Conservation (phyloP, 2,329 filamentous ascomycete species). For the Bipolaris oryzae region DNA sequence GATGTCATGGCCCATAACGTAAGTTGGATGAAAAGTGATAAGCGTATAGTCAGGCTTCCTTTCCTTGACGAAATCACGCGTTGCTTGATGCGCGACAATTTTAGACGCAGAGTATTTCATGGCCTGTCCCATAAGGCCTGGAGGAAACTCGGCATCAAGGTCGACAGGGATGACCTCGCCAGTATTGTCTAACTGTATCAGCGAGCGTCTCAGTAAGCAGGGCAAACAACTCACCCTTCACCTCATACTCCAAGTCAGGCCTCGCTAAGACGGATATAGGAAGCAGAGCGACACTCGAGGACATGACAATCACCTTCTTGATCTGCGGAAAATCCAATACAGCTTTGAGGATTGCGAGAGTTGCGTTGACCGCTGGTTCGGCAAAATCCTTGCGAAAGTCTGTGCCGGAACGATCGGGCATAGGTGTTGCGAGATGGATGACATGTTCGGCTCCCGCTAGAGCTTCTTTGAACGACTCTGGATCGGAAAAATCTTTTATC, state of each 20-base stretch:
- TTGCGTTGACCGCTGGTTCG: conserved; percentile 36
- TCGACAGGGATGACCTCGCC: conserved; percentile 8
- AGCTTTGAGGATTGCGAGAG: conserved; percentile 26
- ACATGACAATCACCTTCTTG: conserved; percentile 36
- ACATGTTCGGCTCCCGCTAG: conserved; percentile 33
- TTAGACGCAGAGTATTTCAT: conserved; percentile 31
- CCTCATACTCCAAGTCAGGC: neutral
- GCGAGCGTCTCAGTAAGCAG: neutral
- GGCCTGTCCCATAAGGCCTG: conserved; percentile 7
- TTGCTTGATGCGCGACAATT: conserved; percentile 36
- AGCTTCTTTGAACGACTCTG: conserved; percentile 17
- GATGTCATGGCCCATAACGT: conserved; percentile 32
- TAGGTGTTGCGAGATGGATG: conserved; percentile 41
- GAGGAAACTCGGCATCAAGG: conserved; percentile 8
- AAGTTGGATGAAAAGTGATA: conserved; percentile 33
- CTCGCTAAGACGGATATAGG: conserved; percentile 4
- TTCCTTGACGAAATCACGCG: conserved; percentile 22
- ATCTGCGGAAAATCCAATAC: conserved; percentile 28
- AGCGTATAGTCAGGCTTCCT: conserved; percentile 29
- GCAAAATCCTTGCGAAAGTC: conserved; percentile 9
- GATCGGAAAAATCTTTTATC: conserved; percentile 21
- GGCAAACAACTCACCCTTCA: neutral
- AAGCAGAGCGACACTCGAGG: conserved; percentile 26
- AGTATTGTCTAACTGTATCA: neutral
- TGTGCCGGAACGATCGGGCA: conserved; percentile 22